These are phyloP conservation scores for Nothophaeocryptopus gaeumannii DNA, from an alignment of 2,329 filamentous ascomycete species.

Conservation along the genomic window DNA sequence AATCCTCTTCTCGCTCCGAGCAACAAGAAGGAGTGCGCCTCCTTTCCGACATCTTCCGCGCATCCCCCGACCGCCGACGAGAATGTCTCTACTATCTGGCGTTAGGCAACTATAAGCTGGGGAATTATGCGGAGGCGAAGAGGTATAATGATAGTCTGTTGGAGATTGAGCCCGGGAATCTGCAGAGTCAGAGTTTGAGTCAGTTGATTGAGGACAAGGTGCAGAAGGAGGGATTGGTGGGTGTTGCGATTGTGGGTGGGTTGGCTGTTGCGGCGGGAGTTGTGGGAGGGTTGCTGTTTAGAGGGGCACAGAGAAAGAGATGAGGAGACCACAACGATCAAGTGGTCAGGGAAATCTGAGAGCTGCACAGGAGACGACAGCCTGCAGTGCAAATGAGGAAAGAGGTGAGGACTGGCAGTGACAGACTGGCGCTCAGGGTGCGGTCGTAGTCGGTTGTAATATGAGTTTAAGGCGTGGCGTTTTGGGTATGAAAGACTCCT, in stretches of 20 bases:
- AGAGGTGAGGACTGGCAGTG: no score
- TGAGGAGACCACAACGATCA: conserved; percentile 6
- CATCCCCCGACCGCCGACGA: conserved; percentile 83
- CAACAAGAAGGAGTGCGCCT: conserved; percentile 27
- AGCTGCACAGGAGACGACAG: no score
- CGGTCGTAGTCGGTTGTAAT: no score
- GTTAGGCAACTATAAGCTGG: conserved; percentile 95
- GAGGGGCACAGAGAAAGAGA: conserved; percentile 53
- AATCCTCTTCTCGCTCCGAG: conserved; percentile 77
- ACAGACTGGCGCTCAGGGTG: no score
- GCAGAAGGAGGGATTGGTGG: conserved; percentile 87
- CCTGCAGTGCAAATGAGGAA: no score
- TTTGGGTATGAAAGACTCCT: no score
- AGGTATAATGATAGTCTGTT: conserved; percentile 91
- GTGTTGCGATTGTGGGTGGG: conserved; percentile 91
- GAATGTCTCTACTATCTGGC: conserved; percentile 99
- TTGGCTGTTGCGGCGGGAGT: conserved; percentile 91
- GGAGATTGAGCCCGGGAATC: conserved; percentile 84
- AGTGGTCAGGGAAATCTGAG: no score
- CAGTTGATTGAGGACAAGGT: conserved; percentile 94
- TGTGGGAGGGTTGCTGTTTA: conserved; percentile 81
- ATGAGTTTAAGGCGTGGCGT: no score
- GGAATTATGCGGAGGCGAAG: conserved; percentile 92
- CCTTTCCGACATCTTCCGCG: conserved; percentile 71
- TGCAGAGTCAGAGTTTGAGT: conserved; percentile 84